These are phyloP conservation scores for Naganishia friedmannii DNA, from an alignment of 768 basidiomycete genomes.

Conservation along the genomic window DNA sequence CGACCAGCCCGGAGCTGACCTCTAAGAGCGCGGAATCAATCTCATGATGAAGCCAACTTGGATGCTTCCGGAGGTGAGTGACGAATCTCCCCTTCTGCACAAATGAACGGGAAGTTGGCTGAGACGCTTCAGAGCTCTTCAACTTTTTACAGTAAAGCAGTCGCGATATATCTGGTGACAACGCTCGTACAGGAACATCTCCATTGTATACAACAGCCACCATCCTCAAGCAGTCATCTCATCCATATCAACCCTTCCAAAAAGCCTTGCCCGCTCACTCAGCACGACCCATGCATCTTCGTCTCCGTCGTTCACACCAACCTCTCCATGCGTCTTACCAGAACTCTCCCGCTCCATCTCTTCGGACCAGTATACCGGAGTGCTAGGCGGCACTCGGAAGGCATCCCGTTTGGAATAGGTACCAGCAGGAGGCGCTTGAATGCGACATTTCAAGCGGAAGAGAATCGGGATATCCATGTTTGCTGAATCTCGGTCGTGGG, in stretches of 20 bases:
- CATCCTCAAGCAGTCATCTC: constrained; percentile 16
- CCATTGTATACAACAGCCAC: background rate
- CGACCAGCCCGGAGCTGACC: too few species aligned
- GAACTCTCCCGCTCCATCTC: constrained; percentile 14
- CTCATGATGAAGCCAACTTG: too few species aligned
- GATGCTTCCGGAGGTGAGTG: too few species aligned
- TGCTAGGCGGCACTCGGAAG: background rate
- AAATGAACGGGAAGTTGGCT: too few species aligned
- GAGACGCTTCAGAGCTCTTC: too few species aligned
- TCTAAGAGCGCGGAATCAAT: too few species aligned
- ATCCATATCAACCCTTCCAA: constrained; percentile 12
- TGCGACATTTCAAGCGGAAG: background rate
- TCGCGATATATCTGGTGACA: too few species aligned
- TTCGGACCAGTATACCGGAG: constrained; percentile 5
- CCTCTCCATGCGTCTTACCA: background rate
- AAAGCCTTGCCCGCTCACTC: background rate
- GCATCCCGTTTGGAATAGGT: background rate
- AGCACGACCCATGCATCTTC: constrained; percentile 5
- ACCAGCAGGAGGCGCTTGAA: background rate
- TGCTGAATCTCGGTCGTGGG: background rate
- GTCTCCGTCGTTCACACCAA: background rate
- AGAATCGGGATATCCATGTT: constrained; percentile 23
- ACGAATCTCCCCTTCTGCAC: too few species aligned
- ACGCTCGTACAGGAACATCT: too few species aligned
- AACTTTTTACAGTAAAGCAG: too few species aligned